A percentile compares a stretch with the other conserved stretches of the same genome.
phyloP scores from a whole-genome alignment of 768 basidiomycete species.

The Suillus ampliporus region DNA sequence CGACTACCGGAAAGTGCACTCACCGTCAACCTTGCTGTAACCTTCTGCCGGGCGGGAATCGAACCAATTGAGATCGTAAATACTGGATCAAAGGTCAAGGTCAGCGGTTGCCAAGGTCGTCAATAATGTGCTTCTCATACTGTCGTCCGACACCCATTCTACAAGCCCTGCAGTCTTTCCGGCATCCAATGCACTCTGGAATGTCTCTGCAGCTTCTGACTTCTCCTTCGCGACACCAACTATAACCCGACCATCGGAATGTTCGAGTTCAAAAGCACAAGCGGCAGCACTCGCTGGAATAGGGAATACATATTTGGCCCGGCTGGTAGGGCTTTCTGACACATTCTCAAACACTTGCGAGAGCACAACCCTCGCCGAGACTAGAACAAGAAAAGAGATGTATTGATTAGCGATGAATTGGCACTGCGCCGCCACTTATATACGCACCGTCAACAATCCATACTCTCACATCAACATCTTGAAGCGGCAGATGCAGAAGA shows the following conservation, averaged over 20 bases:
- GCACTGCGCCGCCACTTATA: not conserved
- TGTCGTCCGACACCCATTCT: slow-evolving; percentile 56
- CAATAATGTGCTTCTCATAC: slow-evolving; percentile 40
- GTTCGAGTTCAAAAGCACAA: slow-evolving; percentile 57
- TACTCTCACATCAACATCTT: slow-evolving; percentile 46
- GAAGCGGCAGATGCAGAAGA: slow-evolving; percentile 44
- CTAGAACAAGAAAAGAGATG: slow-evolving; percentile 30
- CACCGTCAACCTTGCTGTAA: slow-evolving; percentile 51
- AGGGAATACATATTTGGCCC: slow-evolving; percentile 63
- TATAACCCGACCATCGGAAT: slow-evolving; percentile 49
- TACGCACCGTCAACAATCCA: slow-evolving; percentile 50
- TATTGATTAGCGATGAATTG: not conserved
- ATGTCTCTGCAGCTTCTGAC: slow-evolving; percentile 44
- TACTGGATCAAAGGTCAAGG: slow-evolving; percentile 37
- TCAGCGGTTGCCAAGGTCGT: not conserved
- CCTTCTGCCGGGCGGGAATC: slow-evolving; percentile 47
- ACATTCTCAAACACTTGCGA: slow-evolving; percentile 48
- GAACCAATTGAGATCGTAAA: slow-evolving; percentile 65
- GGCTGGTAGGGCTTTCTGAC: slow-evolving; percentile 41
- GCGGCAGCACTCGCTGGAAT: slow-evolving; percentile 60
- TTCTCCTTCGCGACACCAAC: slow-evolving; percentile 56
- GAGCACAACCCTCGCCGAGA: slow-evolving; percentile 50
- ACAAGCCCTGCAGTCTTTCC: slow-evolving; percentile 52
- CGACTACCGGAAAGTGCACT: slow-evolving; percentile 17
- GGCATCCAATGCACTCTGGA: slow-evolving; percentile 44